Evolutionary conservation across 148 eudicot genomes (phyloP), one percentile per base, ranked within the genome.

Genomic region (Beta vulgaris): DNA sequence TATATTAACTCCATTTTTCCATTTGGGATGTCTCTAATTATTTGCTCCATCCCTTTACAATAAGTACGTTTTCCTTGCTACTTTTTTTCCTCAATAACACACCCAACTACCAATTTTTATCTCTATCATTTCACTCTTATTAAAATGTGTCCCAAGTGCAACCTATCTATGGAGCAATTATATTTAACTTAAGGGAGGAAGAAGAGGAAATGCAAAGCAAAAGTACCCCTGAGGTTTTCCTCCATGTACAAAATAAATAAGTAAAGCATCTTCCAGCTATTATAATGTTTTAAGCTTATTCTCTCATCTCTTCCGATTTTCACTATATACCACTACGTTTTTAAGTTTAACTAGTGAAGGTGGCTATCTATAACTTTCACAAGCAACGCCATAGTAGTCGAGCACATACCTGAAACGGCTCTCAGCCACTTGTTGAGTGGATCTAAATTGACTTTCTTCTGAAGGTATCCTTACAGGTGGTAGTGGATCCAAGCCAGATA

Each of bases 321-420:
- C n/a, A n/a, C n/a, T n/a, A n/a, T 7, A 31, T 60, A 48, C 19
- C 25, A 37, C 8, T 26, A 26, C 39, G 43, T 42, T 6, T 42
- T 12, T 32, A 18, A 32, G 48, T 5, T 44, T 1, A 57, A 69
- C 43, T 53, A 26, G 16, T 42, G 46, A 61, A 66, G n/a, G 51
- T n/a, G 19, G 18, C 32, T 36, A 44, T 8, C 28, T 37, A 39
- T 31, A 51, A 36, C 44, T 37, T 63, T 29, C n/a, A 55, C 25
- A 65, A 32, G 57, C 55, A 36, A 66, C 1, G 23, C 55, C 40
- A 37, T 43, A 25, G 25, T 8, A 36, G n/a, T 37, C n/a, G 8
- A 53, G 16, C 16, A 76, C 55, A 69, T 82, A 96, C 98, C 98
- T 91, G 89, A 87, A 89, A 69, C 88, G 85, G 55, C 77, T 80